Evolutionary conservation across 352 stramenopile genomes (phyloP).

Genomic region (Elongisporangium anandrum): DNA sequence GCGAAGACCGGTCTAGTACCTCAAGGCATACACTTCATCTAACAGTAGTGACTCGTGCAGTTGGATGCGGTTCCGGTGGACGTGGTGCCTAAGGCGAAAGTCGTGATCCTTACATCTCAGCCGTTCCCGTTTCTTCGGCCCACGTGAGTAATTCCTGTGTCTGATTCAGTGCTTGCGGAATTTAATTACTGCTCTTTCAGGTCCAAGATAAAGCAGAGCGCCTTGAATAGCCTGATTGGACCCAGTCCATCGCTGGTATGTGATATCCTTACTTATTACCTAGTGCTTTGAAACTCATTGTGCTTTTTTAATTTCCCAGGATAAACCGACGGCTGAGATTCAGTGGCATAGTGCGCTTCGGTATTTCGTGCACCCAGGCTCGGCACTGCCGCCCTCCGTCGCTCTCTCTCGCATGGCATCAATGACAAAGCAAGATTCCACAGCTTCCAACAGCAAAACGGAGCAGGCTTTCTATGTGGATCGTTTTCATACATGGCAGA

Average conservation of each 20-base stretch:
- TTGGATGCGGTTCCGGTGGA: conserved; percentile 47
- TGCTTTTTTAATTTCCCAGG: neutral
- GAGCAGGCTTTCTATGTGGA: conserved; percentile 59
- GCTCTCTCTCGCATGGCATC: conserved; percentile 30
- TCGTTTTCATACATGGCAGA: conserved; percentile 58
- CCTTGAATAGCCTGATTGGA: conserved; percentile 23
- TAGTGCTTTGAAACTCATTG: neutral
- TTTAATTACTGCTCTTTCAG: conserved; percentile 8
- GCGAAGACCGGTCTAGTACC: neutral
- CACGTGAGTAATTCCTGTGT: conserved; percentile 27
- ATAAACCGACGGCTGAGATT: conserved; percentile 10
- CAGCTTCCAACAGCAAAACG: conserved; percentile 30
- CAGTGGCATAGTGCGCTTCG: conserved; percentile 60
- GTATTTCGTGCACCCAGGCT: conserved; percentile 64
- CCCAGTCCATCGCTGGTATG: neutral
- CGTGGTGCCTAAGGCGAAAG: conserved; percentile 49
- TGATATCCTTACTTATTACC: too few relatives aligned
- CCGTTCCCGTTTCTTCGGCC: conserved; percentile 56
- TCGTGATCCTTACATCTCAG: conserved; percentile 55
- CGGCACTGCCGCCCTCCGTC: conserved; percentile 44
- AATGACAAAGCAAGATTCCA: conserved; percentile 17
- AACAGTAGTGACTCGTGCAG: conserved; percentile 12
- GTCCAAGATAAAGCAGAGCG: conserved; percentile 27
- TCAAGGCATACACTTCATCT: neutral
- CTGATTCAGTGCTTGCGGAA: neutral